Conservation (phyloP, 345 rosid genomes). For the Microthlaspi erraticum region DNA sequence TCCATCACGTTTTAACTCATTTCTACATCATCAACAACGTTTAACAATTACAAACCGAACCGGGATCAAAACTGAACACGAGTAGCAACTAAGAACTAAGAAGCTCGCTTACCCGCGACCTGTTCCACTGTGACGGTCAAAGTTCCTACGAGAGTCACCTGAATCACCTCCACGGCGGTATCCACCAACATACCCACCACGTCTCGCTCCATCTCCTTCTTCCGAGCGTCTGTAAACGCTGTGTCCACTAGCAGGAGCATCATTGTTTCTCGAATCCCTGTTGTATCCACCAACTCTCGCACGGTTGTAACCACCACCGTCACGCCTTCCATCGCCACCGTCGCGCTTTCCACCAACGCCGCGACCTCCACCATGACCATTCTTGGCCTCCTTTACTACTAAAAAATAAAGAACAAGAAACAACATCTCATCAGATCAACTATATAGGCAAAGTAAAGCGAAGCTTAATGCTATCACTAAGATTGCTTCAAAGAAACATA, state of each 20-base stretch:
- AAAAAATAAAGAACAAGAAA: conserved; percentile 1
- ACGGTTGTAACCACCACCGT: conserved; percentile 46
- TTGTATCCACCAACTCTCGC: conserved; percentile 57
- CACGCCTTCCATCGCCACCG: conserved; percentile 50
- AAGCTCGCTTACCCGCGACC: conserved; percentile 72
- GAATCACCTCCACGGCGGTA: conserved; percentile 76
- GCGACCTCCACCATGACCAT: conserved; percentile 53
- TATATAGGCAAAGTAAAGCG: neutral
- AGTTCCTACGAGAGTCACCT: conserved; percentile 63
- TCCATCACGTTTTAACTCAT: conserved; percentile 84
- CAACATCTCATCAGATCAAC: neutral
- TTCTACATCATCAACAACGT: conserved; percentile 46
- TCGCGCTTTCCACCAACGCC: conserved; percentile 55
- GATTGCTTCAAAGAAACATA: neutral
- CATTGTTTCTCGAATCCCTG: conserved; percentile 59
- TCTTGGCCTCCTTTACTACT: conserved; percentile 71
- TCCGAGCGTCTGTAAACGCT: conserved; percentile 56
- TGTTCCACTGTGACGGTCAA: conserved; percentile 87
- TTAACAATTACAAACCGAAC: conserved; percentile 2
- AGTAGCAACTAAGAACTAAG: neutral
- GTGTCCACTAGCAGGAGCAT: conserved; percentile 49
- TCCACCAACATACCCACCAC: conserved; percentile 61
- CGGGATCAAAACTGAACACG: neutral
- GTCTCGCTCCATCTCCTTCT: conserved; percentile 67
- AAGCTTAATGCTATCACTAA: neutral